Evolutionary conservation across 192 early-diverging fungal genomes (phyloP).

Genomic region (Coemansia sp.): DNA sequence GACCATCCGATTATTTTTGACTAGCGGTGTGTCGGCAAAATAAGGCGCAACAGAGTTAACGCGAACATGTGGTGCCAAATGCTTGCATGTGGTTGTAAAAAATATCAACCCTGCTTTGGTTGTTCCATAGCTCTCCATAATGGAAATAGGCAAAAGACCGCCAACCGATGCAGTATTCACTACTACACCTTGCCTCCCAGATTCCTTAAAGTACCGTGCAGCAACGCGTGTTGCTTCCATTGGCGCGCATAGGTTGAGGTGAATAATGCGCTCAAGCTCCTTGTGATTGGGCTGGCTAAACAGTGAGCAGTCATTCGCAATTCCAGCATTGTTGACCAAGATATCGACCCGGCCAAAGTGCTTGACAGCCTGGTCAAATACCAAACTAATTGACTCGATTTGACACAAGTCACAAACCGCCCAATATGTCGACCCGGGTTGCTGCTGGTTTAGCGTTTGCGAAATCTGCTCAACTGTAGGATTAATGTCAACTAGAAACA

Average conservation of each 20-base stretch:
- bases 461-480: slow-evolving; percentile 17
- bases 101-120: slow-evolving; percentile 72
- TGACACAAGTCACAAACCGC: slow-evolving; percentile 53
- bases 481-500: slow-evolving; percentile 36
- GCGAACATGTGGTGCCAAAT: slow-evolving; percentile 50
- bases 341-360: slow-evolving; percentile 60
- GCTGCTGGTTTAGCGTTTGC: slow-evolving; percentile 13
- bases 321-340: slow-evolving; percentile 64
- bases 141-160: slow-evolving; percentile 54
- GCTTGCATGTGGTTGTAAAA: slow-evolving; percentile 54
- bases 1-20: slow-evolving; percentile 38
- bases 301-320: slow-evolving; percentile 50
- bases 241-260: slow-evolving; percentile 72
- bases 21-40: slow-evolving; percentile 58
- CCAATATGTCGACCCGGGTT: slow-evolving; percentile 9
- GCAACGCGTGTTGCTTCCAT: slow-evolving; percentile 73
- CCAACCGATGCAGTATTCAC: slow-evolving; percentile 76
- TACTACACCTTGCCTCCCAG: slow-evolving; percentile 56
- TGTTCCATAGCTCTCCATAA: slow-evolving; percentile 73
- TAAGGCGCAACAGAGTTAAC: slow-evolving; percentile 66
- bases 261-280: slow-evolving; percentile 61
- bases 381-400: slow-evolving; percentile 8
- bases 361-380: slow-evolving; percentile 49
- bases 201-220: slow-evolving; percentile 56
- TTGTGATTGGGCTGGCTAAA: slow-evolving; percentile 51